These are phyloP conservation scores for Panicum miliaceum DNA, from an alignment of 176 grass and related monocot genomes.

Conservation along the genomic window DNA sequence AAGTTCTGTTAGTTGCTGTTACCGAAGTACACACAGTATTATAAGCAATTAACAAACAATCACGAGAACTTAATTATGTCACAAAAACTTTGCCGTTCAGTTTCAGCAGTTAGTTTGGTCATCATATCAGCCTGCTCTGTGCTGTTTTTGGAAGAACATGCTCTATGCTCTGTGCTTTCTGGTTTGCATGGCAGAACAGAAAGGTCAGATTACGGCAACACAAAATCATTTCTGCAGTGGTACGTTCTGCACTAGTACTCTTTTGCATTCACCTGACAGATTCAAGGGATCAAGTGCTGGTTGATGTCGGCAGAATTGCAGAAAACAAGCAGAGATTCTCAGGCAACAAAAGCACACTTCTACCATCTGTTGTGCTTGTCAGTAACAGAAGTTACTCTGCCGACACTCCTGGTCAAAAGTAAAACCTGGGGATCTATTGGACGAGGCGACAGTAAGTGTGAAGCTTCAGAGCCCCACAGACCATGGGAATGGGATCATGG, in stretches of 20 bases:
- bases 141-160: too few species aligned
- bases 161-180: not conserved
- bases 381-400: conserved; percentile 16
- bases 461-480: conserved; percentile 2
- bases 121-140: not conserved
- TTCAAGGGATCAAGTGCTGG: not conserved
- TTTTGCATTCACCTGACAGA: not conserved
- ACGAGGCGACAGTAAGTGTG: conserved; percentile 11
- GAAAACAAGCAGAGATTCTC: not conserved
- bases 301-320: not conserved
- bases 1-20: not conserved
- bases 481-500: not conserved
- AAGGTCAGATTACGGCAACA: not conserved
- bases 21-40: not conserved
- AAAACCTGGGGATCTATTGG: not conserved
- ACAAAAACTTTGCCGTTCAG: not conserved
- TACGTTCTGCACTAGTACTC: not conserved
- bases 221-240: not conserved
- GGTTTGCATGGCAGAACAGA: not conserved
- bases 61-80: not conserved
- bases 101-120: not conserved
- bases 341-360: not conserved
- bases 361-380: not conserved
- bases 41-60: not conserved
- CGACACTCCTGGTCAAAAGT: conserved; percentile 35